These are phyloP conservation scores for Emericellopsis atlantica DNA, from an alignment of 2,329 filamentous ascomycete genomes.

Conservation along the genomic window DNA sequence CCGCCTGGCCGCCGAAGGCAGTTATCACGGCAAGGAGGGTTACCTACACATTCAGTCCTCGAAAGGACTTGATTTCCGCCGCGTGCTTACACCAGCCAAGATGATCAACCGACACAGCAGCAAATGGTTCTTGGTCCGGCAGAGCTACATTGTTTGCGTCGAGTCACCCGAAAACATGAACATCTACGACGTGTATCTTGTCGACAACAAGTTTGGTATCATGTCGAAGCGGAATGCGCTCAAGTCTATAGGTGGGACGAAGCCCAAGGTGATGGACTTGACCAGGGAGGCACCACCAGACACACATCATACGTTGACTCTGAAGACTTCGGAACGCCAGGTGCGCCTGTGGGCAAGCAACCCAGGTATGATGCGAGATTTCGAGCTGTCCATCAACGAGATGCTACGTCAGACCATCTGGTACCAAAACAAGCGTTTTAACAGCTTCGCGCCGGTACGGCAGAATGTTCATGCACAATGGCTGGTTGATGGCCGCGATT, in stretches of 20 bases:
- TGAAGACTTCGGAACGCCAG: slow-evolving; percentile 87
- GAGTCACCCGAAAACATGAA: slow-evolving; percentile 98
- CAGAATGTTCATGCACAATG: slow-evolving; percentile 83
- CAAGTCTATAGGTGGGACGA: slow-evolving; percentile 41
- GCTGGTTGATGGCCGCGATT: slow-evolving; percentile 92
- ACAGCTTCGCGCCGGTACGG: slow-evolving; percentile 85
- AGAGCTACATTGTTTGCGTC: slow-evolving; percentile 97
- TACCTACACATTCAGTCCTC: slow-evolving; percentile 84
- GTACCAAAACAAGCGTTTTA: slow-evolving; percentile 74
- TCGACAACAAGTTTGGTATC: slow-evolving; percentile 77
- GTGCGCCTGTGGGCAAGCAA: slow-evolving; percentile 85
- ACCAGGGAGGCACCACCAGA: slow-evolving; percentile 20
- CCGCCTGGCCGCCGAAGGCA: slow-evolving; percentile 84
- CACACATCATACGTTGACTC: slow-evolving; percentile 73
- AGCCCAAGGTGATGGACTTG: slow-evolving; percentile 33
- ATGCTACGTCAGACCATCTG: slow-evolving; percentile 79
- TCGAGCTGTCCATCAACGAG: slow-evolving; percentile 80
- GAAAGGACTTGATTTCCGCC: slow-evolving; percentile 77
- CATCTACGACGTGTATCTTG: slow-evolving; percentile 96
- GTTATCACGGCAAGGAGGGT: slow-evolving; percentile 96
- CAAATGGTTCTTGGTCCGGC: slow-evolving; percentile 96
- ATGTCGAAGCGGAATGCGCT: slow-evolving; percentile 56
- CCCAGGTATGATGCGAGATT: slow-evolving; percentile 79
- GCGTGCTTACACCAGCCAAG: slow-evolving; percentile 64
- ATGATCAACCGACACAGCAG: slow-evolving; percentile 74